Conservation (phyloP, 2,329 filamentous ascomycete species). For the Cercospora nicotianae region DNA sequence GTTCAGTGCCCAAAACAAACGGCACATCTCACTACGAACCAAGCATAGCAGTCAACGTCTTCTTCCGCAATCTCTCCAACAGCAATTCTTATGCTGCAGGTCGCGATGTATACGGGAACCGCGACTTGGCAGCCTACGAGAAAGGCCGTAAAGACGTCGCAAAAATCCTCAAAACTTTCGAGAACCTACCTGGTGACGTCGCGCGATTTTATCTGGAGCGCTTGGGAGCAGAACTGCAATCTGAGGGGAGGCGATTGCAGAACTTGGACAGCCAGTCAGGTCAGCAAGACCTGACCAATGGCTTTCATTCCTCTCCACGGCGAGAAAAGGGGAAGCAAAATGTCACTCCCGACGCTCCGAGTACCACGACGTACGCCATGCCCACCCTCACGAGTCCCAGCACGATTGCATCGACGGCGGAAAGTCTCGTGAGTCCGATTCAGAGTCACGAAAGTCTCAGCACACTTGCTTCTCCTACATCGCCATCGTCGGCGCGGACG, state of each 20-base stretch:
- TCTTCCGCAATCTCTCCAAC: constrained; percentile 67
- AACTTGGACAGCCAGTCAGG: not conserved
- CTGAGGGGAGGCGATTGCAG: constrained; percentile 27
- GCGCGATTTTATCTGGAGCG: constrained; percentile 74
- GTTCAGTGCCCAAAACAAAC: not conserved
- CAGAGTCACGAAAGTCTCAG: not conserved
- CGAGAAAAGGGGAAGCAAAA: not conserved
- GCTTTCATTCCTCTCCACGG: not conserved
- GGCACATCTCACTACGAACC: not conserved
- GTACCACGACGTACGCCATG: not conserved
- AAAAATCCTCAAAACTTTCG: constrained; percentile 65
- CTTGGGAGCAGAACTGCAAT: constrained; percentile 66
- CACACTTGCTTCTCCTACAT: not conserved
- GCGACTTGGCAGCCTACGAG: constrained; percentile 81
- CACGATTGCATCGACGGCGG: not conserved
- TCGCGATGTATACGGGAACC: constrained; percentile 83
- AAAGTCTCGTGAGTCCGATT: not conserved
- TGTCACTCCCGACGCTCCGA: not conserved
- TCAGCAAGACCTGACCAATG: not conserved
- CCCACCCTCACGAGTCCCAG: not conserved
- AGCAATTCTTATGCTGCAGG: constrained; percentile 66
- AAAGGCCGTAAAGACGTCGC: constrained; percentile 72
- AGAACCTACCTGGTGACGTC: constrained; percentile 63
- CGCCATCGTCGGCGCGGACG: not conserved
- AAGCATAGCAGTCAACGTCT: constrained; percentile 84